Conservation (phyloP, 495 filamentous ascomycete species). For the Penicillium nucicola region DNA sequence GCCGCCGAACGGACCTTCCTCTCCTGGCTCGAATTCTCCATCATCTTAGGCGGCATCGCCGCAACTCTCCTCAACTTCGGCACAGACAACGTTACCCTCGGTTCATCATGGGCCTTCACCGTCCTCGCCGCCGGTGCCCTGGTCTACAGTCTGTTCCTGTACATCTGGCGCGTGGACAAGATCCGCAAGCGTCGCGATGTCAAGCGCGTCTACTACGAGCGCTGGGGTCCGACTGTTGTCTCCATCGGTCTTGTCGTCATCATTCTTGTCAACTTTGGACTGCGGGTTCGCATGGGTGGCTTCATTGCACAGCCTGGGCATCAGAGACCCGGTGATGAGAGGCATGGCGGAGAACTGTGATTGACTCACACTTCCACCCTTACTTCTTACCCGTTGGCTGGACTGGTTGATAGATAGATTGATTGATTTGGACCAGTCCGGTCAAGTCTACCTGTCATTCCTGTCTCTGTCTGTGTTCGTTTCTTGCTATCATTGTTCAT, state of each 20-base stretch:
- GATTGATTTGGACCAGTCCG: too few species aligned
- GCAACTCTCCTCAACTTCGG: constrained; percentile 90
- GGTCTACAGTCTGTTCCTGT: constrained; percentile 75
- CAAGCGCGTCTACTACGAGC: constrained; percentile 76
- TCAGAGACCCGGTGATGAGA: constrained; percentile 6
- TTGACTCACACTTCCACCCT: too few species aligned
- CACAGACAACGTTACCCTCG: constrained; percentile 50
- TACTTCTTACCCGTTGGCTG: too few species aligned
- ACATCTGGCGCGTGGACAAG: constrained; percentile 80
- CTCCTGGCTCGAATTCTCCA: constrained; percentile 95
- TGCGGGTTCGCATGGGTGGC: constrained; percentile 34
- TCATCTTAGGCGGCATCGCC: constrained; percentile 89
- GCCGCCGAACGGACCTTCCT: constrained; percentile 95
- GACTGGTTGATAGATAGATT: too few species aligned
- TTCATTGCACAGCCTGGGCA: constrained; percentile 22
- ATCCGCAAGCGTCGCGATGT: constrained; percentile 79
- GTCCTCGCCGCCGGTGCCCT: constrained; percentile 71
- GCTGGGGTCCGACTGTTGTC: constrained; percentile 79
- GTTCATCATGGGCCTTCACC: constrained; percentile 75
- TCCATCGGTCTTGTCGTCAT: constrained; percentile 69
- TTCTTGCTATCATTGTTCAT: too few species aligned
- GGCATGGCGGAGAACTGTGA: constrained; percentile 16
- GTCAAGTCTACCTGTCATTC: neutral
- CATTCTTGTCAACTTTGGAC: constrained; percentile 71
- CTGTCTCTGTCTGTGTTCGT: neutral